Base-by-base conservation (phyloP, 2,329 filamentous ascomycete genomes). In the Neobulgaria alba region DNA sequence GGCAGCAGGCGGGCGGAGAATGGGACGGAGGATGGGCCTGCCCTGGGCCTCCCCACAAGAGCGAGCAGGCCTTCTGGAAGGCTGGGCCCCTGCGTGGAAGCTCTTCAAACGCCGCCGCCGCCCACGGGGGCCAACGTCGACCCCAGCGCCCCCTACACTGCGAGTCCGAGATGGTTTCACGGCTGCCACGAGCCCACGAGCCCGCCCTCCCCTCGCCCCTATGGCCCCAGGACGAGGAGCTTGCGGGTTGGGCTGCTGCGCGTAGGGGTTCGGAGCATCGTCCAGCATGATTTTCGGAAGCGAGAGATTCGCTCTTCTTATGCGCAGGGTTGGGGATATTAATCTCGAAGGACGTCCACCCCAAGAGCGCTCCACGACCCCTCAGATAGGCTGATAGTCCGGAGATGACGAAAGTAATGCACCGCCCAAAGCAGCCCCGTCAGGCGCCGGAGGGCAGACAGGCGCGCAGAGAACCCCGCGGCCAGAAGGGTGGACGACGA, bases 361-460 rank as follows among this genome's bases (percentile, higher is more conserved):
- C n/a, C n/a, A n/a, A n/a, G n/a, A n/a, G n/a, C n/a, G n/a, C n/a
- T n/a, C n/a, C n/a, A n/a, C n/a, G 30, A 39, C 39, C 30, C 36
- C 20, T 42, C 41, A 33, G 39, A 41, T 36, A 39, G 31, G 41
- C 31, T 29, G 10, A 10, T 21, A 34, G 38, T n/a, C 35, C 42
- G 38, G 42, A 45, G 20, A 43, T 43, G 41, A 43, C 41, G 41
- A 43, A 46, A 46, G 29, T 48, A 38, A 46, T 48, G 43, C 41
- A 43, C 15, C 20, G 29, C 33, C 33, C 39, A 33, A 39, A 32
- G 26, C 29, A 39, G 36, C 33, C 17, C n/a, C n/a, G n/a, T n/a
- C n/a, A n/a, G n/a, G n/a, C n/a, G n/a, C n/a, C n/a, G n/a, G n/a
- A n/a, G n/a, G n/a, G n/a, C n/a, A n/a, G n/a, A n/a, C n/a, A n/a